phyloP scores from a whole-genome alignment of 225 moss, liverwort and hornwort genomes.

The Straminergon stramineum region DNA sequence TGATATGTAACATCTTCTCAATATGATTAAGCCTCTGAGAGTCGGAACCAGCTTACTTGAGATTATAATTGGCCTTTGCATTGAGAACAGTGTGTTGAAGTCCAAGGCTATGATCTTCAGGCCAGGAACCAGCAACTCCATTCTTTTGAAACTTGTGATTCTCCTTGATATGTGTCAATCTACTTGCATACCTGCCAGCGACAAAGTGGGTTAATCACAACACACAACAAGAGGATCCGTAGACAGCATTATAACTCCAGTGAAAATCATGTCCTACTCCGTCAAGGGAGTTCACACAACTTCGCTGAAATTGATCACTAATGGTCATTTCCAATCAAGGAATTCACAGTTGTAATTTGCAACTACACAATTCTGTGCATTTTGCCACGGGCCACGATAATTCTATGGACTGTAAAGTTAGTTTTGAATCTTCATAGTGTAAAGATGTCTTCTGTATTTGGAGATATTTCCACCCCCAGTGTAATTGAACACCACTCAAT shows the following conservation, averaged over 20 bases:
- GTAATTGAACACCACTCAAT: neutral
- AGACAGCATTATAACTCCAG: neutral
- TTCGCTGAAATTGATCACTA: neutral
- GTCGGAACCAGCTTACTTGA: constrained; percentile 51
- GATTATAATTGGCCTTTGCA: constrained; percentile 60
- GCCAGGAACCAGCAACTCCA: constrained; percentile 44
- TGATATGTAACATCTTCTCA: neutral
- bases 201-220: neutral
- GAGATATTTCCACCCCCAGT: neutral
- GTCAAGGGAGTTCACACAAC: neutral
- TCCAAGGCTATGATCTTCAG: constrained; percentile 50
- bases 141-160: constrained; percentile 77
- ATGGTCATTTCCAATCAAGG: too few relatives aligned
- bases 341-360: neutral
- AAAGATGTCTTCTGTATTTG: neutral
- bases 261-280: neutral
- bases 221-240: too few relatives aligned
- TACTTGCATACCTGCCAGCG: constrained; percentile 67
- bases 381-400: neutral
- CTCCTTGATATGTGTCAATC: constrained; percentile 78
- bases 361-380: neutral
- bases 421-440: neutral
- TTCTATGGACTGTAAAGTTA: neutral
- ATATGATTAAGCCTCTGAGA: neutral
- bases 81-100: constrained; percentile 57